Conservation (phyloP, 169 alveolate species). For the Cryptosporidium sp. region DNA sequence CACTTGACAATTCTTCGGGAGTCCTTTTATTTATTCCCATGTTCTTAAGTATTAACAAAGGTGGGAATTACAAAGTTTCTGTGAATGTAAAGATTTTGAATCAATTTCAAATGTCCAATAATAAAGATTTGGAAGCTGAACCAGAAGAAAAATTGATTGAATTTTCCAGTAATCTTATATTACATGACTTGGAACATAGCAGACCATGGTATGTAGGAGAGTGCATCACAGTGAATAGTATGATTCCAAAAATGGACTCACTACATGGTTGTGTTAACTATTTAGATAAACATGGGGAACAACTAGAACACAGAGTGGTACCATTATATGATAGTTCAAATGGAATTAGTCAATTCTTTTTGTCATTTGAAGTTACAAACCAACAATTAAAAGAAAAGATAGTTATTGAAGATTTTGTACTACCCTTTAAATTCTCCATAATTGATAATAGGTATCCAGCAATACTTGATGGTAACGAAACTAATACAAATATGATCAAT, state of each 20-base stretch:
- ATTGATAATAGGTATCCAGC: constrained; percentile 2
- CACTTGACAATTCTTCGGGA: neutral
- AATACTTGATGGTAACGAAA: constrained; percentile 22
- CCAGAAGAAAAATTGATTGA: neutral
- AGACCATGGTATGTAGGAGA: constrained; percentile 57
- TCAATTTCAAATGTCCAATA: neutral
- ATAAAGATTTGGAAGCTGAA: neutral
- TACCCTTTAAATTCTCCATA: neutral
- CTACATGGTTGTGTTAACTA: constrained; percentile 46
- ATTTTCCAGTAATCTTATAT: neutral
- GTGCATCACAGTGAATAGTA: neutral
- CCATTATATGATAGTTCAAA: constrained; percentile 10
- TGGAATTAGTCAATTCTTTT: neutral
- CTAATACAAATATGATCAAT: constrained; percentile 12
- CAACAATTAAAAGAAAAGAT: constrained; percentile 17
- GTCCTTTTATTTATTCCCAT: constrained; percentile 24
- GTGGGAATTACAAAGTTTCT: constrained; percentile 28
- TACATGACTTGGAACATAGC: constrained; percentile 8
- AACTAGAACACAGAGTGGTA: neutral
- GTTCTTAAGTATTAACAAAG: constrained; percentile 16
- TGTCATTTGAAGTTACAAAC: constrained; percentile 20
- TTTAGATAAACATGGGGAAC: neutral
- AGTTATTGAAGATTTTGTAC: constrained; percentile 20
- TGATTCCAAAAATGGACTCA: constrained; percentile 44
- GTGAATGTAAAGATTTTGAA: constrained; percentile 7